A percentile compares a stretch with the other conserved stretches of the same genome.
phyloP scores from a whole-genome alignment of 129 eudicot species.

The carrot (Daucus carota) region DH1_v3.0 NC_030382.2:24978501-24979000 shows the following conservation, averaged over 20 bases:
- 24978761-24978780: neutral
- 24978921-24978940: neutral
- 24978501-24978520: neutral
- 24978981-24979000: neutral
- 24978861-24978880: neutral
- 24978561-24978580: neutral
- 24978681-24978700: neutral
- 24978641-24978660: neutral
- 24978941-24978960: neutral
- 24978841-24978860: neutral
- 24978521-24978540: constrained; percentile 7
- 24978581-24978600: constrained; percentile 13
- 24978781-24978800: neutral
- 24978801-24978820: neutral
- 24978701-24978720: no score
- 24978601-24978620: neutral
- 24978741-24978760: neutral
- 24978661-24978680: neutral
- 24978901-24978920: neutral
- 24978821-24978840: neutral
- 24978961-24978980: neutral
- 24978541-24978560: neutral
- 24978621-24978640: neutral
- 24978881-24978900: neutral
- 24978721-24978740: no score